A percentile compares a stretch with the other conserved stretches of the same genome.
phyloP scores from a whole-genome alignment of 78 protist species.

The Salpingoeca rosetta region DNA sequence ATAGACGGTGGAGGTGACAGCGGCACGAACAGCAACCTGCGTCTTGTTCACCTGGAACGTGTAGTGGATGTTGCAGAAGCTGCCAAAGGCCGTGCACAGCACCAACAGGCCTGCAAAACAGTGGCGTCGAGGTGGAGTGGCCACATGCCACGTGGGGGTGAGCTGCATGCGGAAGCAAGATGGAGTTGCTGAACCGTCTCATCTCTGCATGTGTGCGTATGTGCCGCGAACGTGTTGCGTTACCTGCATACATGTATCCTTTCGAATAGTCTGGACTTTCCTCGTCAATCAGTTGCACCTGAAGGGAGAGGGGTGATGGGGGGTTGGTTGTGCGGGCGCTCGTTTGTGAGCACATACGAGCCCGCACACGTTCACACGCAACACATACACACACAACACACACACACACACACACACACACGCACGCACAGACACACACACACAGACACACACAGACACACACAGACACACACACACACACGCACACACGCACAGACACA shows the following conservation, averaged over 20 bases:
- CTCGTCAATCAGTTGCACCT: too few species aligned
- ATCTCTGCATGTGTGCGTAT: too few species aligned
- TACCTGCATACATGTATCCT: too few species aligned
- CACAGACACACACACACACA: neutral
- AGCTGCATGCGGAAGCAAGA: neutral
- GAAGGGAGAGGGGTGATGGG: too few species aligned
- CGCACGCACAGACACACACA: neutral
- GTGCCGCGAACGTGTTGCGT: too few species aligned
- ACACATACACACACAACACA: too few species aligned
- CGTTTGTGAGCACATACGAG: neutral
- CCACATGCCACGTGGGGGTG: neutral
- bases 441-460: neutral
- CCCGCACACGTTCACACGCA: neutral
- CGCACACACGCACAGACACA: too few species aligned
- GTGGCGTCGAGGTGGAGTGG: neutral
- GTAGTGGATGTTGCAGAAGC: neutral
- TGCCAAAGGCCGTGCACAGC: neutral
- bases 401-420: neutral
- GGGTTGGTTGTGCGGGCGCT: too few species aligned
- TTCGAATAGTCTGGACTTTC: too few species aligned
- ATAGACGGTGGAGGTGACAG: neutral
- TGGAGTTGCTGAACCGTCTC: too few species aligned
- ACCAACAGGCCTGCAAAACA: neutral
- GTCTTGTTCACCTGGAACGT: neutral
- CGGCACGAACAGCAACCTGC: neutral